Evolutionary conservation across 768 basidiomycete genomes (phyloP).

Genomic region (Boletus coccyginus): DNA sequence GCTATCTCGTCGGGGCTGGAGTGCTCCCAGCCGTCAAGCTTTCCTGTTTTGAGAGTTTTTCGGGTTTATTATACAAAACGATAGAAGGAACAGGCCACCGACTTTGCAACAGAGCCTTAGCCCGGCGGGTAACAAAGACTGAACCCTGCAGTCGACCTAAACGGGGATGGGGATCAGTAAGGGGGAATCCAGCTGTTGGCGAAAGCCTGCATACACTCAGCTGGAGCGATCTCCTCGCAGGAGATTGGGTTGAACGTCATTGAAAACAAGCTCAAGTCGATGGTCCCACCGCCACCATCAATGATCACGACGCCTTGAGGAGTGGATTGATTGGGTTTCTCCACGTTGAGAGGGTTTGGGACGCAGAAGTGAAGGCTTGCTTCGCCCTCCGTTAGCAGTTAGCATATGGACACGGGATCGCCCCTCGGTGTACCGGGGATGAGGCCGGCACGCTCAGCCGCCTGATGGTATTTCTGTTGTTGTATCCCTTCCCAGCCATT

Average conservation of each 20-base stretch:
- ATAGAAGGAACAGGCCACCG: neutral
- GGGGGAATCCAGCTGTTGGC: too few species aligned
- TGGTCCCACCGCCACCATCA: conserved; percentile 15
- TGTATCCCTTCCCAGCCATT: conserved; percentile 30
- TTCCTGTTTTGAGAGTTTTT: neutral
- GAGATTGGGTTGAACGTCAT: conserved; percentile 18
- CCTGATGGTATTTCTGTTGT: conserved; percentile 12
- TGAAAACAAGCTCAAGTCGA: conserved; percentile 37
- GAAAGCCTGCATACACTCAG: conserved; percentile 31
- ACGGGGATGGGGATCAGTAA: neutral
- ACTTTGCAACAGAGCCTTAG: neutral
- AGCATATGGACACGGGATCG: conserved; percentile 6
- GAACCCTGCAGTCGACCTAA: conserved; percentile 48
- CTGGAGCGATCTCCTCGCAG: conserved; percentile 34
- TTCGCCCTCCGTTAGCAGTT: conserved; percentile 11
- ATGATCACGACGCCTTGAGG: conserved; percentile 35
- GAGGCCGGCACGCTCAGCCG: conserved; percentile 2
- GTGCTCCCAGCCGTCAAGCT: conserved; percentile 1
- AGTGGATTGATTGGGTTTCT: neutral
- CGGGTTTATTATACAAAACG: neutral
- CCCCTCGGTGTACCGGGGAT: neutral
- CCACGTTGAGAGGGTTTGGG: conserved; percentile 28
- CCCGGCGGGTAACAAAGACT: conserved; percentile 34
- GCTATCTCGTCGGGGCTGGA: neutral
- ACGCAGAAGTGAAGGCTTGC: conserved; percentile 36